Evolutionary conservation across 2,329 filamentous ascomycete species (phyloP), one percentile per base, ranked within the genome.

Genomic region (Ceratocystis eucalypticola): DNA sequence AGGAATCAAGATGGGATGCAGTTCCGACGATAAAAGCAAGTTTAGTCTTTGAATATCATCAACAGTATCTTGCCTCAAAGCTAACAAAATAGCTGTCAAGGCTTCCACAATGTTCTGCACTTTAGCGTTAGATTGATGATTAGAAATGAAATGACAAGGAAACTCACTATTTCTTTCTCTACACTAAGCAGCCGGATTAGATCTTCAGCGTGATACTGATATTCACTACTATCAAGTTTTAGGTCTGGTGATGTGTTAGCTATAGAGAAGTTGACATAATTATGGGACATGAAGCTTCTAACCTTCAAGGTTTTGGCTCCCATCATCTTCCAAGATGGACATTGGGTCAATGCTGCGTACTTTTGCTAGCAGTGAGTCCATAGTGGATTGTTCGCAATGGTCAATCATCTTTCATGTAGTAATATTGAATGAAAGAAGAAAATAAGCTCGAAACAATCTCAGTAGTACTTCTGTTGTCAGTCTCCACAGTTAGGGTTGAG

Each of bases 401-500:
- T n/a, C 8, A 41, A 41, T 41, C 3, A 41, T 41, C 2, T 41
- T 1, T 4, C 3, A 12, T 41, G 12, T 1, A 41, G 37, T 15
- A 41, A 41, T 41, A 1, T 15, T 28, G 15, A 5, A 53, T 28
- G 48, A 53, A 53, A 12, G 12, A 12, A 41, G 3, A 15, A 22
- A 25, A 53, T 8, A 25, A 12, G 48, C 10, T 62, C 2, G n/a
- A 48, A 20, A 45, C 15, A n/a, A 48, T 5, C 46, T 37, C 10
- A 5, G 12, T 6, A 46, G 17, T 12, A 20, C n/a, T 2, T n/a
- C 10, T 12, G n/a, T 25, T 6, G 6, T 5, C 5, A 46, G 25
- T 37, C 30, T 15, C 55, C 28, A 59, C 55, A 20, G 28, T 59
- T 59, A 59, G 55, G 55, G 55, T 59, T 59, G n/a, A 64, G 22